Conservation (phyloP, 768 basidiomycete genomes). For the Jaapia argillacea region DNA sequence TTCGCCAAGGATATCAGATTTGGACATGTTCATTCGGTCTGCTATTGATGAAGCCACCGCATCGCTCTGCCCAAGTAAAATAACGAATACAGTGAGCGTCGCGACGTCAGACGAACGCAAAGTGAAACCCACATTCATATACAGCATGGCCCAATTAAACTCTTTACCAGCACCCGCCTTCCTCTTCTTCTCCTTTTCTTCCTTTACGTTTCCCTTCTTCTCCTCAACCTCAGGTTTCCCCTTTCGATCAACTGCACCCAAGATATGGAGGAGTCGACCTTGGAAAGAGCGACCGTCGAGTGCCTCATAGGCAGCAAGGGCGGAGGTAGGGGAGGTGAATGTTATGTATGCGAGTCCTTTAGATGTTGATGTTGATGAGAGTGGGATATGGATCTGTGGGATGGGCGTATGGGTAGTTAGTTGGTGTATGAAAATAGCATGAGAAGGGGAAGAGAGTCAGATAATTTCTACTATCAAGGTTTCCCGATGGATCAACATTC, state of each 20-base stretch:
- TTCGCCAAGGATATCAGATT: conserved; percentile 83
- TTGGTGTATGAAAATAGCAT: not conserved
- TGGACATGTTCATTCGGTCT: conserved; percentile 77
- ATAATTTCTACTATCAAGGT: conserved; percentile 52
- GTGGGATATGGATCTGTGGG: conserved; percentile 44
- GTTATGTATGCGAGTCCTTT: conserved; percentile 59
- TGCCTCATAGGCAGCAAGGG: conserved; percentile 61
- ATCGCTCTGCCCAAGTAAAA: conserved; percentile 57
- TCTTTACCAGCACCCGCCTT: conserved; percentile 65
- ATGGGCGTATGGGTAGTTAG: conserved; percentile 5
- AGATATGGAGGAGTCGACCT: conserved; percentile 83
- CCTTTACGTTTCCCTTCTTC: conserved; percentile 48
- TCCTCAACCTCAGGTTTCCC: conserved; percentile 34
- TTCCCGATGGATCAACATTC: conserved; percentile 34
- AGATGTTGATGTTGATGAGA: conserved; percentile 30
- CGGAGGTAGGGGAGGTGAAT: conserved; percentile 33
- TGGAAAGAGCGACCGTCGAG: conserved; percentile 85
- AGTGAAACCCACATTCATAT: conserved; percentile 82
- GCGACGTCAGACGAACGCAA: conserved; percentile 9
- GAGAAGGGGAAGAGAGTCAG: conserved; percentile 21
- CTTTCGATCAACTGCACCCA: conserved; percentile 71
- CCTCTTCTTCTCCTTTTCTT: conserved; percentile 44
- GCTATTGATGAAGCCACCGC: conserved; percentile 90
- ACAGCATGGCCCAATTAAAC: conserved; percentile 90
- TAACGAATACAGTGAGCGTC: conserved; percentile 15